phyloP scores from a whole-genome alignment of 306 rosid genomes.

The Alnus rubra region DNA sequence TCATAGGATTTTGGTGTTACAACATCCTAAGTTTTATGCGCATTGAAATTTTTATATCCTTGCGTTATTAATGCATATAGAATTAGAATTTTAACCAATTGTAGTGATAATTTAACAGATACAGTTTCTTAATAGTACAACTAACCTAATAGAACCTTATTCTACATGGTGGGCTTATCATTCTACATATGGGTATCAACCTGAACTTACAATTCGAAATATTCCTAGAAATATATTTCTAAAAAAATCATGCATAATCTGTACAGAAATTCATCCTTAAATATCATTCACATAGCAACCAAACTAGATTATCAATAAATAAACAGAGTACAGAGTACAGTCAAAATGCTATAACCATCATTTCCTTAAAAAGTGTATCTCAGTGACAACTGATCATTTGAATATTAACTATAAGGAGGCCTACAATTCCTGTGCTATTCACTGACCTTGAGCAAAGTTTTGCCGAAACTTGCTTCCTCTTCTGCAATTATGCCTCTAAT shows the following conservation, averaged over 20 bases:
- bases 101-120: not conserved
- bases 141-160: not conserved
- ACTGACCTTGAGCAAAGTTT: conserved; percentile 85
- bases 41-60: not conserved
- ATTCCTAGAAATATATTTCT: not conserved
- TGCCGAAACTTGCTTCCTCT: conserved; percentile 96
- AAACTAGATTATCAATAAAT: not conserved
- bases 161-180: not conserved
- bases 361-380: not conserved
- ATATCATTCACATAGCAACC: not conserved
- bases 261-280: not conserved
- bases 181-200: not conserved
- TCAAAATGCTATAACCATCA: not conserved
- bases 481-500: conserved; percentile 72
- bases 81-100: not conserved
- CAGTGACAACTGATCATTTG: not conserved
- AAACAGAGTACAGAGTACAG: not conserved
- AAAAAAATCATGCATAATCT: not conserved
- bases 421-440: not conserved
- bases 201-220: not conserved
- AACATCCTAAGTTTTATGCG: no score
- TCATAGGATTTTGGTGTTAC: not conserved
- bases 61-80: not conserved
- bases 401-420: not conserved
- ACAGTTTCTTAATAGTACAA: not conserved